A percentile compares a stretch with the other conserved stretches of the same genome.
phyloP scores from a whole-genome alignment of 768 basidiomycete genomes.

The Polyporus arcularius region DNA sequence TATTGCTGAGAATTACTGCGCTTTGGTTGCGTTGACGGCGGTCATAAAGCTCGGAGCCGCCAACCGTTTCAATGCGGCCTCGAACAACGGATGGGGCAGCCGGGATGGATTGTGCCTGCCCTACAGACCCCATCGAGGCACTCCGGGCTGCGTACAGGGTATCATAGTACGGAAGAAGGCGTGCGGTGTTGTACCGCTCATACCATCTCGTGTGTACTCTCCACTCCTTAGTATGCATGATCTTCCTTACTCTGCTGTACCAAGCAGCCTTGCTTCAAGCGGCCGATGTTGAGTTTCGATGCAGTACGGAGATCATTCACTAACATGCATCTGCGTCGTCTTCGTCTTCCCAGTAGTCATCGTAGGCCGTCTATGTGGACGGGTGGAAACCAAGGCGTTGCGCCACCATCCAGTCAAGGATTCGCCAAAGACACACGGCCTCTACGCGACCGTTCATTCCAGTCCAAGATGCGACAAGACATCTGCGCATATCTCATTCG shows the following conservation, averaged over 20 bases:
- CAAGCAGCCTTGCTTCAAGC: background rate
- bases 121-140: too few relatives aligned
- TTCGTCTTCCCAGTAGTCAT: slow-evolving; percentile 52
- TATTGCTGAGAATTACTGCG: background rate
- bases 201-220: too few relatives aligned
- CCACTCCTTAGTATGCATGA: too few relatives aligned
- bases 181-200: too few relatives aligned
- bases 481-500: slow-evolving; percentile 68
- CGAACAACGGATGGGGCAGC: too few relatives aligned
- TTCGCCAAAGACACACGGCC: slow-evolving; percentile 71
- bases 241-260: too few relatives aligned
- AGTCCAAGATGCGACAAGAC: slow-evolving; percentile 75
- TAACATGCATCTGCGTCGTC: background rate
- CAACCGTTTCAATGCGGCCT: background rate
- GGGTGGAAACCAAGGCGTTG: slow-evolving; percentile 49
- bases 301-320: background rate
- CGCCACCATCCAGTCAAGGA: slow-evolving; percentile 54
- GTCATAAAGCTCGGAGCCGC: background rate
- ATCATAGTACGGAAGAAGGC: too few relatives aligned
- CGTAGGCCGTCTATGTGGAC: slow-evolving; percentile 79
- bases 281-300: background rate
- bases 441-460: slow-evolving; percentile 73
- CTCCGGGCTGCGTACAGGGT: too few relatives aligned
- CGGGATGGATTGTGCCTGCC: too few relatives aligned
- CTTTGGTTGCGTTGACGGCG: background rate